A percentile compares a stretch with the other conserved stretches of the same genome.
phyloP scores from a whole-genome alignment of 2,329 filamentous ascomycete genomes.

The Aspergillus tanneri region DNA sequence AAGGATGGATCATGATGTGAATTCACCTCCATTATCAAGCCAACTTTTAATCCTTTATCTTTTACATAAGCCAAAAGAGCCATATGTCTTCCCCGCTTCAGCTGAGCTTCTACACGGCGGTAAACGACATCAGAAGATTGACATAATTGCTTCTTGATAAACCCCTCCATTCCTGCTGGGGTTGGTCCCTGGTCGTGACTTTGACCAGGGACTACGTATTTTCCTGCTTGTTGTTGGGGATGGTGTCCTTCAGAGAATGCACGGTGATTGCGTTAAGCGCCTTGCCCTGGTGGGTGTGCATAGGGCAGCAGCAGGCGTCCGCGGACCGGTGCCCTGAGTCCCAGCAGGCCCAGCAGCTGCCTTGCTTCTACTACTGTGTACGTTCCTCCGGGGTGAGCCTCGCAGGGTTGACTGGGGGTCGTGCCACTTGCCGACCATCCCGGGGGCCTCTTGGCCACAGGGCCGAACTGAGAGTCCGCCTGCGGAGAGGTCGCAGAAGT shows the following conservation, averaged over 20 bases:
- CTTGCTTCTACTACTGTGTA: background rate
- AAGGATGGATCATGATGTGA: background rate
- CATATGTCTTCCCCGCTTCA: background rate
- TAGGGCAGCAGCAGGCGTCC: background rate
- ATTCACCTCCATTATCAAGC: background rate
- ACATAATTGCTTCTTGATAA: no score
- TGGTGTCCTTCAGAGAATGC: background rate
- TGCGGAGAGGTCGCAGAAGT: no score
- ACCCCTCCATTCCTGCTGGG: background rate
- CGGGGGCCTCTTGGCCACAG: no score
- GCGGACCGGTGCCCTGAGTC: background rate
- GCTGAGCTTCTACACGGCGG: background rate
- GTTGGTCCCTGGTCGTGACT: background rate
- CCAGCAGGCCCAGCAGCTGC: background rate
- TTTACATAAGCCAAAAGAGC: background rate
- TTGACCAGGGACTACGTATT: background rate
- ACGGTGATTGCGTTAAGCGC: background rate
- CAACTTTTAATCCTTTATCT: no score
- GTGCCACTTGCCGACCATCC: background rate
- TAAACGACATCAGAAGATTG: no score
- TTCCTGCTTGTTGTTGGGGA: background rate
- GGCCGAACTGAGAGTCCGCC: no score
- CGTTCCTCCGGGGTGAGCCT: background rate
- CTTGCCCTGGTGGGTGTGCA: background rate
- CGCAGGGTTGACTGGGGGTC: background rate